These are phyloP conservation scores for Ajuga chamaepitys DNA, from an alignment of 257 asterid species.

Conservation along the genomic window DNA sequence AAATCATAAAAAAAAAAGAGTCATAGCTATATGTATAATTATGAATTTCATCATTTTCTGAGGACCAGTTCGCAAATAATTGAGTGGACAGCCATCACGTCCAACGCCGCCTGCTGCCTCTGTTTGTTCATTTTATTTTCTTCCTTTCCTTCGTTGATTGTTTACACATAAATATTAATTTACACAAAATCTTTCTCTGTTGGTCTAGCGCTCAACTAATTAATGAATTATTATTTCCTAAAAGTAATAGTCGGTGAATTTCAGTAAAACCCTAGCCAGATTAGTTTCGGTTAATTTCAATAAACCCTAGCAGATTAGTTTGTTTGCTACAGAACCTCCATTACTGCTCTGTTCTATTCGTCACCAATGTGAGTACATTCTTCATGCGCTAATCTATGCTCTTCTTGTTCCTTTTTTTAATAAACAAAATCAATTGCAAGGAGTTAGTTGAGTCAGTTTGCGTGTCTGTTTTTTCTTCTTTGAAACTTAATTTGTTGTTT, in stretches of 20 bases:
- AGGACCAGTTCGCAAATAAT: conserved; percentile 3
- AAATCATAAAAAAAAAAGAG: too few species aligned
- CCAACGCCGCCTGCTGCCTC: background rate
- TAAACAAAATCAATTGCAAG: background rate
- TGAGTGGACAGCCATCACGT: background rate
- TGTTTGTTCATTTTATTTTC: background rate
- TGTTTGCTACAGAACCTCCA: background rate
- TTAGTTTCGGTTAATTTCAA: background rate
- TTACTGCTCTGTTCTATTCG: background rate
- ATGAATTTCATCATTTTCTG: background rate
- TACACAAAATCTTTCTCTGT: background rate
- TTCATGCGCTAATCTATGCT: background rate
- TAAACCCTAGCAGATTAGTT: background rate
- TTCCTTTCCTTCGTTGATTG: too few species aligned
- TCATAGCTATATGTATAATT: background rate
- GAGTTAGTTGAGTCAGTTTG: background rate
- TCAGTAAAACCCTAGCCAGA: too few species aligned
- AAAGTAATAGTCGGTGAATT: background rate
- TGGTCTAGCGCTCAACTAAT: background rate
- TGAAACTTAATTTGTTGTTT: background rate
- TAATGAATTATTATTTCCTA: background rate
- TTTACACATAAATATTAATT: background rate
- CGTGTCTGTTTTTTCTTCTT: background rate
- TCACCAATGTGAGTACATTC: conserved; percentile 16
- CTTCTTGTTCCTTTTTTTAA: background rate